These are phyloP conservation scores for Chlamydomonas schloesseri DNA, from an alignment of 139 green algal species.

Conservation along the genomic window DNA sequence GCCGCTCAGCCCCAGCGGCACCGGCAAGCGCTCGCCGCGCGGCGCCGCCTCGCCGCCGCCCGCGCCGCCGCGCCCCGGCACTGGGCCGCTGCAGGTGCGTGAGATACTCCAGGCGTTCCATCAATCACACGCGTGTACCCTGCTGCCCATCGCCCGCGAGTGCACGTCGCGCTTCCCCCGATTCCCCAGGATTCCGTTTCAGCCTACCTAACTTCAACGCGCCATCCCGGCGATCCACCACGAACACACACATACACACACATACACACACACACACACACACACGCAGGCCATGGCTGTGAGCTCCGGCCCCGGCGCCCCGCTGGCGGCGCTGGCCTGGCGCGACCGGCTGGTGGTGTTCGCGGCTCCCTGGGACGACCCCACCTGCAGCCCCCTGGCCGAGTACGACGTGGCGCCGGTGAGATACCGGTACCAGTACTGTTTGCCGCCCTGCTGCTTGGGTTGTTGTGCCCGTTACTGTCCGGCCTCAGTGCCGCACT, in stretches of 20 bases:
- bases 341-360: conserved; percentile 55
- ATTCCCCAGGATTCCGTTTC: too few relatives aligned
- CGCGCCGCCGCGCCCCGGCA: neutral
- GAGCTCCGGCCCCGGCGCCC: conserved; percentile 10
- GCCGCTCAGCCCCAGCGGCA: neutral
- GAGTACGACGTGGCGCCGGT: conserved; percentile 44
- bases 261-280: too few relatives aligned
- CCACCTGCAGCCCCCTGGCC: conserved; percentile 35
- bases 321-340: conserved; percentile 48
- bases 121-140: too few relatives aligned
- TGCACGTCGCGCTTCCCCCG: too few relatives aligned
- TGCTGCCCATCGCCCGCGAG: too few relatives aligned
- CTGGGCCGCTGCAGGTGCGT: conserved; percentile 20
- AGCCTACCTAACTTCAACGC: too few relatives aligned
- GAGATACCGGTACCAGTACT: neutral
- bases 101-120: too few relatives aligned
- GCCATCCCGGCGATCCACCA: too few relatives aligned
- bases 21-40: neutral
- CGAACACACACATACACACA: too few relatives aligned
- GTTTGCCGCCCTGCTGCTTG: too few relatives aligned
- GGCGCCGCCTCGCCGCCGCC: neutral
- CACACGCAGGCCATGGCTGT: conserved; percentile 31
- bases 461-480: too few relatives aligned
- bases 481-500: too few relatives aligned
- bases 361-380: conserved; percentile 58